Conservation (phyloP, 106 monocot species). For the Apostasia shenzhenica region DNA sequence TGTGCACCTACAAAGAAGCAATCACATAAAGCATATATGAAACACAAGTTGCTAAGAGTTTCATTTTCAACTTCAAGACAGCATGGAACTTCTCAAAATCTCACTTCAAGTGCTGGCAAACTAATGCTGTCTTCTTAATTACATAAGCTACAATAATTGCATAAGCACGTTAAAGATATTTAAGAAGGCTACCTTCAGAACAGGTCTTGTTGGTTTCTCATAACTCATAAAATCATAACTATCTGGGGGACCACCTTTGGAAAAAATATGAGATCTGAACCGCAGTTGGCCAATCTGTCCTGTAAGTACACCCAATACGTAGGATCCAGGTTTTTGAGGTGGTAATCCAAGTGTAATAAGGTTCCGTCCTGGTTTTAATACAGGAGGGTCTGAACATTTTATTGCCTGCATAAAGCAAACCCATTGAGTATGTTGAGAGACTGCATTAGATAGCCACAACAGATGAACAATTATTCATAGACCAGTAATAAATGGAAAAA, state of each 20-base stretch:
- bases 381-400: constrained; percentile 49
- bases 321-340: constrained; percentile 87
- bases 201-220: constrained; percentile 91
- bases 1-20: constrained; percentile 49
- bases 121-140: too few species aligned
- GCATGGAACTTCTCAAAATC: too few species aligned
- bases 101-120: too few species aligned
- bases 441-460: too few species aligned
- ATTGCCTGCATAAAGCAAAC: constrained; percentile 56
- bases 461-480: too few species aligned
- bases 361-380: constrained; percentile 82
- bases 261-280: constrained; percentile 97
- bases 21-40: too few species aligned
- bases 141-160: too few species aligned
- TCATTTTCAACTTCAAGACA: too few species aligned
- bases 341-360: constrained; percentile 65
- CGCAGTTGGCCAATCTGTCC: constrained; percentile 88
- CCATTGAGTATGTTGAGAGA: too few species aligned
- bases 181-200: constrained; percentile 66
- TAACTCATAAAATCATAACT: constrained; percentile 98
- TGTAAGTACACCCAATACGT: constrained; percentile 89
- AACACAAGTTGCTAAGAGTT: too few species aligned
- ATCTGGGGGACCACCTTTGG: constrained; percentile 82
- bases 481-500: neutral
- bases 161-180: too few species aligned